A percentile compares a stretch with the other conserved stretches of the same genome.
Conservation (phyloP, 192 early-diverging fungal genomes). For the Gryganskiella cystojenkinii region DNA sequence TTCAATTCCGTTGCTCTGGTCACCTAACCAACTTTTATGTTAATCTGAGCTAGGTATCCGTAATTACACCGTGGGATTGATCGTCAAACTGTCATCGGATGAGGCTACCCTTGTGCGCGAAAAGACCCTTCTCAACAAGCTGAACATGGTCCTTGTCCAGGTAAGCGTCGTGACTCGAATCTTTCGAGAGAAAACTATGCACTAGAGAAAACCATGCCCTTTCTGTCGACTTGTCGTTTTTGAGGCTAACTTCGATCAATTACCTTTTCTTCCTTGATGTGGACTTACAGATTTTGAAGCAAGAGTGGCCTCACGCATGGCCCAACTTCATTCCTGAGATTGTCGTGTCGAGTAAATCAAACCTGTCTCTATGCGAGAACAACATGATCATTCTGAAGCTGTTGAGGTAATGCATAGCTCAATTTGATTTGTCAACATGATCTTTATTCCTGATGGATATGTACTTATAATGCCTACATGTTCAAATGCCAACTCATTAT, state of each 20-base stretch:
- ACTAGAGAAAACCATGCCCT: not conserved
- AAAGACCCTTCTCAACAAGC: constrained; percentile 86
- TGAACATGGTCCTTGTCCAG: constrained; percentile 98
- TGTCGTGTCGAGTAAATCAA: constrained; percentile 92
- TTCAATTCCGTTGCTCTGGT: not conserved
- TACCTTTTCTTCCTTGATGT: not conserved
- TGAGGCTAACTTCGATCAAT: not conserved
- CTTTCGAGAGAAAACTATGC: not conserved
- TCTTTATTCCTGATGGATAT: constrained; percentile 3
- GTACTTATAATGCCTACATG: constrained; percentile 13
- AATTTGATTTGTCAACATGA: not conserved
- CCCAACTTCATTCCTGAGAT: constrained; percentile 98
- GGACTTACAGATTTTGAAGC: constrained; percentile 88
- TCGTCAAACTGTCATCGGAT: constrained; percentile 91
- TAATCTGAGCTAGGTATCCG: constrained; percentile 78
- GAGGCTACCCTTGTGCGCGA: constrained; percentile 82
- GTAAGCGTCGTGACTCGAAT: constrained; percentile 54
- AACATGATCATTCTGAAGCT: constrained; percentile 99
- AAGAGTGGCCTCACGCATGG: constrained; percentile 99
- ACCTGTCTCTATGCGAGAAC: constrained; percentile 96
- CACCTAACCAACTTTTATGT: constrained; percentile 9
- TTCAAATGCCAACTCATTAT: not conserved
- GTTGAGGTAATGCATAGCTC: constrained; percentile 72
- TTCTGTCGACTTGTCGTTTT: not conserved
- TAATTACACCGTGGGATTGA: constrained; percentile 93